Evolutionary conservation across 2,329 filamentous ascomycete genomes (phyloP).

Genomic region (Diatrype stigma): DNA sequence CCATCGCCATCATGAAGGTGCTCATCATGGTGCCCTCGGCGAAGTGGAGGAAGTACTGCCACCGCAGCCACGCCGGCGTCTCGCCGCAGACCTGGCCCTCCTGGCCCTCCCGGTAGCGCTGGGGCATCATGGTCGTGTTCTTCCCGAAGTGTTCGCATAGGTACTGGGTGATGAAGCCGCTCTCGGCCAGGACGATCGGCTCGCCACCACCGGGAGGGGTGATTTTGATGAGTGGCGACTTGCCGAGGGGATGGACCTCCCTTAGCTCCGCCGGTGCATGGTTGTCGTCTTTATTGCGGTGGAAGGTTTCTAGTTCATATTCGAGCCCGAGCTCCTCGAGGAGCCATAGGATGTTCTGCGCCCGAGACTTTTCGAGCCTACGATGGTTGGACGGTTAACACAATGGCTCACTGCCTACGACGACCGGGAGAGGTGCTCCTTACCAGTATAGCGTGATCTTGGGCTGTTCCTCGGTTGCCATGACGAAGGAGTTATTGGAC

Average conservation of each 20-base stretch:
- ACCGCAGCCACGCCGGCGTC: conserved; percentile 57
- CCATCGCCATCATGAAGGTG: conserved; percentile 19
- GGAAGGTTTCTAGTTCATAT: conserved; percentile 78
- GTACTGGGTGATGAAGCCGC: conserved; percentile 77
- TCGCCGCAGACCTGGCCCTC: conserved; percentile 56
- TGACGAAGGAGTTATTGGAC: too few relatives aligned
- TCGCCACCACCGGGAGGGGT: conserved; percentile 34
- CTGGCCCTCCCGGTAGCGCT: conserved; percentile 52
- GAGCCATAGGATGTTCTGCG: conserved; percentile 81
- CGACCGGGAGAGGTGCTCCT: conserved; percentile 6
- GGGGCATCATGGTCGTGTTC: conserved; percentile 45
- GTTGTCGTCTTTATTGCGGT: conserved; percentile 51
- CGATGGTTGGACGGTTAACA: conserved; percentile 7
- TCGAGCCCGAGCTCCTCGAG: conserved; percentile 76
- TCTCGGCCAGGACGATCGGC: conserved; percentile 71
- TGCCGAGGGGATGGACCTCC: conserved; percentile 78
- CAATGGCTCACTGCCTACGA: not conserved
- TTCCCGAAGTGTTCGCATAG: conserved; percentile 61
- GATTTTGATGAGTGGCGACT: conserved; percentile 75
- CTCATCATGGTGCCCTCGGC: conserved; percentile 71
- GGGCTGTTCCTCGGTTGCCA: conserved; percentile 32
- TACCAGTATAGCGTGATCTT: conserved; percentile 65
- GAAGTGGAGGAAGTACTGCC: conserved; percentile 74
- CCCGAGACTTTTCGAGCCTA: conserved; percentile 80
- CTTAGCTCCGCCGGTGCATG: conserved; percentile 75